These are phyloP conservation scores for Peronospora farinosa DNA, from an alignment of 352 stramenopile species.

Conservation along the genomic window DNA sequence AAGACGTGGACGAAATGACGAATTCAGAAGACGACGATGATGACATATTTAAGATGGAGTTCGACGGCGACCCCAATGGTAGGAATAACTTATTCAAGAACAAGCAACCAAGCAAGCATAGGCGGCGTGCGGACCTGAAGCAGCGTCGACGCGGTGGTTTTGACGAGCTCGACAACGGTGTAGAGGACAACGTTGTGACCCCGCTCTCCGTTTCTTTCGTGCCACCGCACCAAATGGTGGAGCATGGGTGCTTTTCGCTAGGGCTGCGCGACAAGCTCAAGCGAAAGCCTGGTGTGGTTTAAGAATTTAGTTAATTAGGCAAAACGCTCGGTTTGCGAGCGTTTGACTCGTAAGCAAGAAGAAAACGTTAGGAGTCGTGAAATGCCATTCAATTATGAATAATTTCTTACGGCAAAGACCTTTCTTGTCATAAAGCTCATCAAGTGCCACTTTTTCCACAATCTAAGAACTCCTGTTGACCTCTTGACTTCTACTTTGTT, in stretches of 20 bases:
- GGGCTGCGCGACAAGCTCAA: constrained; percentile 67
- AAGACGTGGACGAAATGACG: constrained; percentile 29
- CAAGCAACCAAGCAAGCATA: constrained; percentile 10
- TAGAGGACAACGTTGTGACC: constrained; percentile 22
- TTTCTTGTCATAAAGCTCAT: too few relatives aligned
- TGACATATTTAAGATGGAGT: constrained; percentile 80
- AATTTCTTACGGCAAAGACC: too few relatives aligned
- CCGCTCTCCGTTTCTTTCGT: constrained; percentile 60
- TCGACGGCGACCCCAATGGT: constrained; percentile 29
- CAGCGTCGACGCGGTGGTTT: constrained; percentile 13
- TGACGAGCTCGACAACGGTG: constrained; percentile 24
- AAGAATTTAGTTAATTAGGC: not conserved
- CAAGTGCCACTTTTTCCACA: too few relatives aligned
- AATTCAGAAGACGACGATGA: constrained; percentile 38
- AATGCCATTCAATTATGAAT: too few relatives aligned
- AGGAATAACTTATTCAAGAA: constrained; percentile 27
- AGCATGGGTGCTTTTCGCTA: constrained; percentile 66
- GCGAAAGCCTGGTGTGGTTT: constrained; percentile 31
- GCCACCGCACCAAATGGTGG: constrained; percentile 63
- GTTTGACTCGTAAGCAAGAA: too few relatives aligned
- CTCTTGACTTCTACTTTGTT: constrained; percentile 3
- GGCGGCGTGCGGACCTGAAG: constrained; percentile 9
- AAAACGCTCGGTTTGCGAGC: not conserved
- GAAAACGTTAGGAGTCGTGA: not conserved
- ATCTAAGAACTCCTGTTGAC: too few relatives aligned